Conservation (phyloP, 2,329 filamentous ascomycete genomes). For the Monosporascus cannonballus region DNA sequence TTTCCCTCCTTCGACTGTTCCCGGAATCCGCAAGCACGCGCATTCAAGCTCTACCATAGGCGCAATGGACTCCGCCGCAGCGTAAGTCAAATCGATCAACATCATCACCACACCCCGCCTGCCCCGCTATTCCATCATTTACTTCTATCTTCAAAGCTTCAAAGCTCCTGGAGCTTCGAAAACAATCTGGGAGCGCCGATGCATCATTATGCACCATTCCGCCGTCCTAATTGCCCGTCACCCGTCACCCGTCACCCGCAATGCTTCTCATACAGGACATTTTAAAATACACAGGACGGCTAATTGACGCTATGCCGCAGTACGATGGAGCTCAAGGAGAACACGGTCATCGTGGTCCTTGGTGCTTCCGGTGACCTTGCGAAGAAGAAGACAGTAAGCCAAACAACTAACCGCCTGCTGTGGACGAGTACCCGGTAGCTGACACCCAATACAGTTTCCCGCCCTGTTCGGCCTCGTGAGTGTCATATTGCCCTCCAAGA, state of each 20-base stretch:
- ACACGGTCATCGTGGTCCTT: slow-evolving; percentile 94
- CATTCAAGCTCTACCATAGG: slow-evolving; percentile 2
- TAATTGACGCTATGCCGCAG: slow-evolving; percentile 40
- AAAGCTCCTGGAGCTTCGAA: slow-evolving; percentile 5
- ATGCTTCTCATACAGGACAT: background rate
- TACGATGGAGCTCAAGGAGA: slow-evolving; percentile 92
- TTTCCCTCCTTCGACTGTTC: slow-evolving; percentile 1
- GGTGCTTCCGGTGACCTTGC: slow-evolving; percentile 96
- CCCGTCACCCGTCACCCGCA: background rate
- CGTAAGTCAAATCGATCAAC: slow-evolving; percentile 21
- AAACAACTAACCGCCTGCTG: slow-evolving; percentile 2
- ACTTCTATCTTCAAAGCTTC: slow-evolving; percentile 8
- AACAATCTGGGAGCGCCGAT: background rate
- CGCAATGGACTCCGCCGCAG: slow-evolving; percentile 25
- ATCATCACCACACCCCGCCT: slow-evolving; percentile 17
- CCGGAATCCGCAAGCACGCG: slow-evolving; percentile 1
- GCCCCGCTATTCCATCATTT: slow-evolving; percentile 26
- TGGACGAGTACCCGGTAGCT: slow-evolving; percentile 15
- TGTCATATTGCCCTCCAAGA: slow-evolving; percentile 22
- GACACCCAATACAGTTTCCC: slow-evolving; percentile 62
- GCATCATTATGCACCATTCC: slow-evolving; percentile 14
- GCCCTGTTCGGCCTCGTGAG: slow-evolving; percentile 95
- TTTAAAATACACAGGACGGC: background rate
- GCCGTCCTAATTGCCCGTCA: background rate
- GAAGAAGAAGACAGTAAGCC: slow-evolving; percentile 97